Conservation (phyloP, 1,284 basidiomycete genomes). For the Trametes pubescens region DNA sequence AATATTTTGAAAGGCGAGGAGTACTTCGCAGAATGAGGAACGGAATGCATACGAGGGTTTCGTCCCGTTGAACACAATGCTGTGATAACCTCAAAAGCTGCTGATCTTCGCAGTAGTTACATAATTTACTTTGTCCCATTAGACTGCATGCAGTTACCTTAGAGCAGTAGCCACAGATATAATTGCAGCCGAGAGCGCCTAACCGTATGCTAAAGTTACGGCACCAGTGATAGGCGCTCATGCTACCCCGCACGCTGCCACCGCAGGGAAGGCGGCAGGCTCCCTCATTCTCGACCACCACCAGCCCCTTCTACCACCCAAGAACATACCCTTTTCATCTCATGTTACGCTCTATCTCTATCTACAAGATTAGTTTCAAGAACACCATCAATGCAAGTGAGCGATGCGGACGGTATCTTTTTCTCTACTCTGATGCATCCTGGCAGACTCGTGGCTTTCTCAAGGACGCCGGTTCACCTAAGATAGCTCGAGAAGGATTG, state of each 20-base stretch:
- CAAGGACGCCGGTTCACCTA: not conserved
- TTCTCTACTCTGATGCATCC: too few species aligned
- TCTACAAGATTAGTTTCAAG: too few species aligned
- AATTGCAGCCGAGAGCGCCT: not conserved
- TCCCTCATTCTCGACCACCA: not conserved
- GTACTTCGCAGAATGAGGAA: too few species aligned
- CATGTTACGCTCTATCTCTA: not conserved
- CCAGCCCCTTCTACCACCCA: not conserved
- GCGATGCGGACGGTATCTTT: not conserved
- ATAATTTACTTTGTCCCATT: too few species aligned
- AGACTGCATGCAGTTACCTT: too few species aligned
- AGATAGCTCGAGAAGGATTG: not conserved
- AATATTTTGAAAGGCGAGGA: too few species aligned
- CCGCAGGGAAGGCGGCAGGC: conserved; percentile 3
- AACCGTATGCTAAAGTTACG: not conserved
- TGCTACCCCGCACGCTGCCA: conserved; percentile 2
- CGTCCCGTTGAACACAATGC: too few species aligned
- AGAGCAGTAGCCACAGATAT: too few species aligned
- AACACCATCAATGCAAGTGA: not conserved
- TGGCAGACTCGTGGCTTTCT: not conserved
- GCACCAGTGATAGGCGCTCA: conserved; percentile 1
- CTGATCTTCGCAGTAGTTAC: too few species aligned
- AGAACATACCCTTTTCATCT: not conserved
- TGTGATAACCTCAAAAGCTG: too few species aligned
- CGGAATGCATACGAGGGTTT: too few species aligned